A percentile compares a stretch with the other conserved stretches of the same genome.
Evolutionary conservation across 192 early-diverging fungal species (phyloP).

Genomic region (Oehlia diaphana): DNA sequence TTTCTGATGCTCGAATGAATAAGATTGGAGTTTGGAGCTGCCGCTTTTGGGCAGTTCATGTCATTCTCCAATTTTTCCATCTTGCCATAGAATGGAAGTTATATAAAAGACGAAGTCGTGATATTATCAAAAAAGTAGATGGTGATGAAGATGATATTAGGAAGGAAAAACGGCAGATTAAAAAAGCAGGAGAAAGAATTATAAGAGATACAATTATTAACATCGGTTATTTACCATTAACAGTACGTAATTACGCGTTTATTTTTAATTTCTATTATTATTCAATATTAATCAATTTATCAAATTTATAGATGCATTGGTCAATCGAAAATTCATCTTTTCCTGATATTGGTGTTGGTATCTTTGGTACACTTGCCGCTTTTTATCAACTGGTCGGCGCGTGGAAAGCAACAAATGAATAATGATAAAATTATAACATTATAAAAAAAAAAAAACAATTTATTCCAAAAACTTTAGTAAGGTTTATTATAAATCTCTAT

Average conservation of each 20-base stretch:
- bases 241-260: conserved; percentile 36
- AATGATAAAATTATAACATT: background rate
- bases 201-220: conserved; percentile 81
- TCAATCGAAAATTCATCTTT: conserved; percentile 81
- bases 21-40: conserved; percentile 90
- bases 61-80: conserved; percentile 84
- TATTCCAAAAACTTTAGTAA: too few relatives aligned
- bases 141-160: conserved; percentile 44
- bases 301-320: conserved; percentile 72
- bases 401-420: conserved; percentile 66
- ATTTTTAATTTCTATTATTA: background rate
- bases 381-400: conserved; percentile 77
- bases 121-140: conserved; percentile 62
- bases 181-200: conserved; percentile 59
- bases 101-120: conserved; percentile 48
- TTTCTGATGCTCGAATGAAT: conserved; percentile 72
- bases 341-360: conserved; percentile 89
- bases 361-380: conserved; percentile 93
- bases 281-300: background rate
- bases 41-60: conserved; percentile 95
- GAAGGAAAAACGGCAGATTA: conserved; percentile 62
- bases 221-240: conserved; percentile 89
- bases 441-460: background rate
- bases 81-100: conserved; percentile 68
- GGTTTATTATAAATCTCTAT: too few relatives aligned